A percentile compares a stretch with the other conserved stretches of the same genome.
Conservation (phyloP, 2,329 filamentous ascomycete species). For the Orbilia oligospora region DNA sequence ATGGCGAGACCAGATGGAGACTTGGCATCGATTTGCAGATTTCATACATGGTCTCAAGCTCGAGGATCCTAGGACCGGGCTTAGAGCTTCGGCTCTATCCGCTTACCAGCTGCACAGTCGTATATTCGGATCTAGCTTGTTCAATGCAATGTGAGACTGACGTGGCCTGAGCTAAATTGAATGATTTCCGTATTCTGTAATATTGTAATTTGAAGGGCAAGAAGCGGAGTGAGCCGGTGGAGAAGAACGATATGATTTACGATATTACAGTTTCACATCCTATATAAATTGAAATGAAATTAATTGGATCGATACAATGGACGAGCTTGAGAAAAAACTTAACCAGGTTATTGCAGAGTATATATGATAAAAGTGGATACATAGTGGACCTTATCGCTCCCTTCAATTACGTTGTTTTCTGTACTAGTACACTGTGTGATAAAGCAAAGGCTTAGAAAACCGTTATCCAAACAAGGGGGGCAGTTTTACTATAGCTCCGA, state of each 20-base stretch:
- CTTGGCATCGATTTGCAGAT: slow-evolving; percentile 16
- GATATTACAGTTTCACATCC: neutral
- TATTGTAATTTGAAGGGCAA: neutral
- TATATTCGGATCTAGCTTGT: slow-evolving; percentile 15
- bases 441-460: neutral
- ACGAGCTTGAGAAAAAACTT: neutral
- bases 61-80: neutral
- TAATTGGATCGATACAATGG: too few species aligned
- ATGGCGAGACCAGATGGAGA: slow-evolving; percentile 23
- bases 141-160: slow-evolving; percentile 5
- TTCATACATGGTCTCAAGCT: neutral
- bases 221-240: neutral
- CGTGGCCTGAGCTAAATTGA: slow-evolving; percentile 15
- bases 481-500: neutral
- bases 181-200: neutral
- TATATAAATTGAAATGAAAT: too few species aligned
- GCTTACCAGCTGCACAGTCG: slow-evolving; percentile 1
- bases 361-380: neutral
- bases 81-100: slow-evolving; percentile 23
- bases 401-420: neutral
- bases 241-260: neutral
- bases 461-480: neutral
- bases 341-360: too few species aligned
- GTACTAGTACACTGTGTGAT: neutral
- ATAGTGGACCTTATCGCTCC: neutral